Percentiles rank a stretch among this genome's conserved stretches.
Conservation (phyloP, 176 grass and related monocot genomes). For the Hyparrhenia diplandra region DNA sequence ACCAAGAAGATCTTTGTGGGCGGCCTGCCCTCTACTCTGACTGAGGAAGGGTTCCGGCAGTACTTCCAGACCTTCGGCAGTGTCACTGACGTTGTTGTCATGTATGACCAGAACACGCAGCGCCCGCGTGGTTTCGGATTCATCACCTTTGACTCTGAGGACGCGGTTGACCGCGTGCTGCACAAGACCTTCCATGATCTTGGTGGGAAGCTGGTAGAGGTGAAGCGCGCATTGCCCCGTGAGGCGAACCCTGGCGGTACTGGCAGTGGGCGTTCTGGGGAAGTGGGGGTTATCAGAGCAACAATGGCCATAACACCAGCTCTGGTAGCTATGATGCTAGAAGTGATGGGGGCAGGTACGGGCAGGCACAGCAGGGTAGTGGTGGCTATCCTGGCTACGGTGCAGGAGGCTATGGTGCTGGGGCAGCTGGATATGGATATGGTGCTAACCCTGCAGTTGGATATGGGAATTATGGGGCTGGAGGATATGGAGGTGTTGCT, state of each 20-base stretch:
- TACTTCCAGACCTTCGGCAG: slow-evolving; percentile 74
- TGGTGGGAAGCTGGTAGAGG: slow-evolving; percentile 86
- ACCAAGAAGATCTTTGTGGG: slow-evolving; percentile 99
- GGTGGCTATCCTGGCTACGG: slow-evolving; percentile 69
- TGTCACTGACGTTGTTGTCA: slow-evolving; percentile 86
- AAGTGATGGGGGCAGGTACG: slow-evolving; percentile 70
- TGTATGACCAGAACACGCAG: slow-evolving; percentile 96
- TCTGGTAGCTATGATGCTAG: slow-evolving; percentile 75
- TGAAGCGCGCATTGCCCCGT: slow-evolving; percentile 82
- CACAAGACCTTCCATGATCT: slow-evolving; percentile 97
- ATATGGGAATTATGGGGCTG: slow-evolving; percentile 78
- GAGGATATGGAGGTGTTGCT: slow-evolving; percentile 62
- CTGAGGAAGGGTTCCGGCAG: slow-evolving; percentile 82
- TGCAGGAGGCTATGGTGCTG: slow-evolving; percentile 56
- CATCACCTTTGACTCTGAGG: slow-evolving; percentile 91
- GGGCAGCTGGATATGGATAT: slow-evolving; percentile 77
- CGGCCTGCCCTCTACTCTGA: slow-evolving; percentile 71
- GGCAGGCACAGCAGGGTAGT: slow-evolving; percentile 45
- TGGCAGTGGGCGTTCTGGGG: slow-evolving; percentile 44
- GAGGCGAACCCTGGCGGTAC: slow-evolving; percentile 77
- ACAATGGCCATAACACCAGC: slow-evolving; percentile 49
- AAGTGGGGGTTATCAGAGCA: slow-evolving; percentile 61
- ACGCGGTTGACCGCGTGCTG: slow-evolving; percentile 77
- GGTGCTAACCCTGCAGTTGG: slow-evolving; percentile 65
- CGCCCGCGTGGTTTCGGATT: slow-evolving; percentile 92